Evolutionary conservation across 2,329 filamentous ascomycete genomes (phyloP), one percentile per base, ranked within the genome.

Genomic region (Fusarium fracticaudum): DNA sequence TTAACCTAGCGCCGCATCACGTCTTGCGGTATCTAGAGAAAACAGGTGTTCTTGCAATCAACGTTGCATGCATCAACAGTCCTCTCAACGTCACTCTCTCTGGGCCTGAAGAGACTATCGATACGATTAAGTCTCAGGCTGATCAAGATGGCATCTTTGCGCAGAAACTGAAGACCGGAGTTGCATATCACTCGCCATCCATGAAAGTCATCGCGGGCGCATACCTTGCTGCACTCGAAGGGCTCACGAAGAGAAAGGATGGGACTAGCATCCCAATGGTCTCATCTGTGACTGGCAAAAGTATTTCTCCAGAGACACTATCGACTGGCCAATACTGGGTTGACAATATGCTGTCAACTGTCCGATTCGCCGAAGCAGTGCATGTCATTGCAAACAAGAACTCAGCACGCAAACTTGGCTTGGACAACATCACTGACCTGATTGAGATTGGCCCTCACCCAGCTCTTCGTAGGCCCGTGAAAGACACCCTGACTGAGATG

Each of bases 141-240:
- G 80, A 85, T 35, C 81, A 83, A 37, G 82, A 84, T 48, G 79
- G 81, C 11, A 71, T 85, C 2, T 87, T 87, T 72, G 83, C 84
- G 31, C 81, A 83, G 33, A 83, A 83, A 5, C 81, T 88, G 3
- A 81, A 83, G 26, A 84, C 87, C 8, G 83, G 85, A 14, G 83
- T 84, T 3, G 86, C 86, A 1, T 88, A 88, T 43, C 87, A 89
- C 72, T 88, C 86, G 0, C 82, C 83, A 45, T 84, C 86, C 57
- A 87, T 89, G 86, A 81, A 84, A 37, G 76, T 81, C 6, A 80
- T 87, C 3, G 84, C 85, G 4, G 82, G 84, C 12, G 82, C 85
- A 12, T 87, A 88, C 64, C 73, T 82, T 8, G 76, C 77, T 4
- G 78, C 80, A 3, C 64, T 79, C 5, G 63, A 44, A 17, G 20